A percentile compares a stretch with the other conserved stretches of the same genome.
Conservation (phyloP, 1,284 basidiomycete species). For the Butyriboletus appendiculatus region DNA sequence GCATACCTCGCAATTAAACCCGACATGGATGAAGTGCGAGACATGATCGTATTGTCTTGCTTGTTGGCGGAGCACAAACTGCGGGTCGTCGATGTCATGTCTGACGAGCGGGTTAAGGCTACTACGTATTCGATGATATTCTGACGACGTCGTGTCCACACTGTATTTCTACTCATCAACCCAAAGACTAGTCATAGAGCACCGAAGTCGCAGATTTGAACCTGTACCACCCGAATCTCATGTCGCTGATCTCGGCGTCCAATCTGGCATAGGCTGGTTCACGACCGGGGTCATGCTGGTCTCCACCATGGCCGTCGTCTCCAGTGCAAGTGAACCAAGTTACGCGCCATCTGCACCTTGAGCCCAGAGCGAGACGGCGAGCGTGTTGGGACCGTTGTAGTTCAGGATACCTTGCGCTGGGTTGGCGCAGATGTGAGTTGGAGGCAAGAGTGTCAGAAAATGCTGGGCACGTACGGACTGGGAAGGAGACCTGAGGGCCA, state of each 20-base stretch:
- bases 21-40: conserved; percentile 12
- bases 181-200: background rate
- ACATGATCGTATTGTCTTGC: conserved; percentile 26
- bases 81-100: background rate
- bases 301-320: conserved; percentile 41
- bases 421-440: conserved; percentile 4
- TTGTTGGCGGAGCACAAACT: conserved; percentile 20
- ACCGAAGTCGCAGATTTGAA: background rate
- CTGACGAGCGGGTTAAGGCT: background rate
- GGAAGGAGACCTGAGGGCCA: conserved; percentile 28
- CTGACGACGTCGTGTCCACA: background rate
- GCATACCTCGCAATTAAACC: conserved; percentile 15
- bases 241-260: conserved; percentile 35
- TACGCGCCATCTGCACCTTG: conserved; percentile 40
- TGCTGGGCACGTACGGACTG: conserved; percentile 22
- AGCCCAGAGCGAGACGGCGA: conserved; percentile 51
- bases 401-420: conserved; percentile 52
- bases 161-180: background rate
- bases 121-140: background rate
- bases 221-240: conserved; percentile 3
- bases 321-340: conserved; percentile 40
- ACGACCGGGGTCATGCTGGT: conserved; percentile 40
- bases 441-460: background rate
- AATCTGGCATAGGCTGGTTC: conserved; percentile 42
- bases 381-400: conserved; percentile 48